Evolutionary conservation across 495 filamentous ascomycete species (phyloP), one percentile per base, ranked within the genome.

Genomic region (Xylona heveae): DNA sequence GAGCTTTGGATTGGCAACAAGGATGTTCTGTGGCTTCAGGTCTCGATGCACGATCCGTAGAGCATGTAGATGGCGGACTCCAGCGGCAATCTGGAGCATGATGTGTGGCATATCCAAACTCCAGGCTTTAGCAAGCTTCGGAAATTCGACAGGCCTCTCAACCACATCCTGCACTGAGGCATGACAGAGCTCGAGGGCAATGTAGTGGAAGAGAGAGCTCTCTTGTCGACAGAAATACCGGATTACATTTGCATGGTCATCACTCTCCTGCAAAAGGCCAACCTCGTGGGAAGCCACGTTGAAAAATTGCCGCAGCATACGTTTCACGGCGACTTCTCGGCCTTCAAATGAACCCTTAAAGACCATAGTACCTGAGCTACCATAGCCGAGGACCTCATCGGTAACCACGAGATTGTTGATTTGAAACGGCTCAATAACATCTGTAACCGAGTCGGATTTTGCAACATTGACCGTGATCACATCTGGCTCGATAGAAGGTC

Each of bases 1-100:
- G 9, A 43, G 31, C 34, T 65, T 63, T 6, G 67, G 61, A 33
- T 53, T 52, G 12, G 60, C 61, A 30, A 92, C 81, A 0, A 97
- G 62, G 28, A 95, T 93, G 42, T 97, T 97, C 43, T 95, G 88
- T 1, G 88, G 88, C 48, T 97, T 97, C 41, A 97, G 61, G 50
- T 97, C 88, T 30, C 88, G 78, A 49, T 97, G 88, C 8, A 97
- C 90, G 42, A 97, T 93, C 32, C 90, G 75, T 27, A 95, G 62
- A 9, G 71, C 74, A 50, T 97, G 88, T 13, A 97, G 58, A 53
- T 95, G 82, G 34, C 74, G 68, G 9, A 97, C 59, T 12, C 88
- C 88, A 23, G 71, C 70, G 6, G 79, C 75, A 38, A 95, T 79
- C 48, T 97, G 88, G 24, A 76, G 70, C 19, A 95, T 54, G 12